Percentiles rank a stretch among this genome's conserved stretches.
These are phyloP conservation scores for Penicillium sp. DNA, from an alignment of 2,329 filamentous ascomycete species.

Conservation along the genomic window DNA sequence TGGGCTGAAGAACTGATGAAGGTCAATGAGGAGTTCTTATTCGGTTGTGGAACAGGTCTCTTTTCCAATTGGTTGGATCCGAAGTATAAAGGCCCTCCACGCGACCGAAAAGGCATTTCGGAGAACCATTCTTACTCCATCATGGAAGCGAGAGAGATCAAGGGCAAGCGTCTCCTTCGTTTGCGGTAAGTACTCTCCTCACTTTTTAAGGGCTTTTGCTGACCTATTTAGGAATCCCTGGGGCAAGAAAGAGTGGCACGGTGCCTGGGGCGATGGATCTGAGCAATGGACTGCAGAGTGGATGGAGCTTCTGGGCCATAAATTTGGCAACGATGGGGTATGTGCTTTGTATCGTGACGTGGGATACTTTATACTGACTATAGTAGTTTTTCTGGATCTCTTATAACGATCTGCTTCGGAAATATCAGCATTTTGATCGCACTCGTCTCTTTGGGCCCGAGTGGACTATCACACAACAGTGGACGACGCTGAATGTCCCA, in stretches of 20 bases:
- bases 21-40: constrained; percentile 73
- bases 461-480: constrained; percentile 62
- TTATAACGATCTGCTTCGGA: constrained; percentile 58
- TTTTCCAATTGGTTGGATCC: constrained; percentile 47
- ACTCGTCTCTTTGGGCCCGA: constrained; percentile 61
- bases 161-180: constrained; percentile 63
- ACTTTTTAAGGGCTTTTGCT: constrained; percentile 5
- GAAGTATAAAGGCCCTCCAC: constrained; percentile 33
- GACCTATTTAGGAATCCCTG: constrained; percentile 66
- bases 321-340: constrained; percentile 73
- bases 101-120: constrained; percentile 45
- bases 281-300: constrained; percentile 82
- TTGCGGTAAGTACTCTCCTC: constrained; percentile 49
- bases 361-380: constrained; percentile 1
- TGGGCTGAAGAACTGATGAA: constrained; percentile 79
- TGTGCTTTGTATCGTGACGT: background rate
- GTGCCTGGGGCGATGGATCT: constrained; percentile 78
- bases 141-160: constrained; percentile 60
- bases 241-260: constrained; percentile 79
- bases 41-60: constrained; percentile 48
- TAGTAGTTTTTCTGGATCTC: constrained; percentile 59
- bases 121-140: constrained; percentile 59
- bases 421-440: constrained; percentile 61
- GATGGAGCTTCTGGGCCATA: constrained; percentile 70
- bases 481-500: constrained; percentile 60